phyloP scores from a whole-genome alignment of 441 rosid species.

The Erysimum cheiri region DNA sequence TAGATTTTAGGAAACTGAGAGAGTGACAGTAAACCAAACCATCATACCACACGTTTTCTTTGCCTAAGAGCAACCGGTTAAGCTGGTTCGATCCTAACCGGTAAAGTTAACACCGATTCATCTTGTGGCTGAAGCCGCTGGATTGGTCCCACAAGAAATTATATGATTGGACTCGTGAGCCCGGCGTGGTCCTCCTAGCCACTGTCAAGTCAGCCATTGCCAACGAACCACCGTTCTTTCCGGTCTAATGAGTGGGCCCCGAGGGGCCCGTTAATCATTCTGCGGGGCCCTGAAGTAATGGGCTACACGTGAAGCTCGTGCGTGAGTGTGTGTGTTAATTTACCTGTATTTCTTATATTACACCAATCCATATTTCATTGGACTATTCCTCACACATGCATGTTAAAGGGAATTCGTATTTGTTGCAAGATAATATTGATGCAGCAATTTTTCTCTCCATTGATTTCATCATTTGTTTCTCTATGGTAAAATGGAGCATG shows the following conservation, averaged over 20 bases:
- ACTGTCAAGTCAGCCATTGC: conserved; percentile 52
- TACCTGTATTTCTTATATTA: not conserved
- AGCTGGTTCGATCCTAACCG: conserved; percentile 35
- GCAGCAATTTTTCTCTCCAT: too few relatives aligned
- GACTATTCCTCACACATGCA: conserved; percentile 7
- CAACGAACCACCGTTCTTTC: conserved; percentile 44
- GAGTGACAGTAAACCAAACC: conserved; percentile 26
- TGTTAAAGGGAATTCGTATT: not conserved
- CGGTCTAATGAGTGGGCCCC: conserved; percentile 25
- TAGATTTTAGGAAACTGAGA: conserved; percentile 28
- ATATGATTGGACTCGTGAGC: conserved; percentile 47
- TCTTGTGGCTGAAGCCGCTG: conserved; percentile 41
- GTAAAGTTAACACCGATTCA: conserved; percentile 19
- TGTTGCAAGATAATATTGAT: not conserved
- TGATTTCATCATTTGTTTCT: too few relatives aligned
- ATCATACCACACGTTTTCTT: conserved; percentile 37
- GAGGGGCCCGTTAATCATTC: conserved; percentile 23
- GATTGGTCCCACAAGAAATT: conserved; percentile 34
- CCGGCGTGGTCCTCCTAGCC: conserved; percentile 78
- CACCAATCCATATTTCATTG: conserved; percentile 29
- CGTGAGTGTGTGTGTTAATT: conserved; percentile 9
- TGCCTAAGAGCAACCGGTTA: conserved; percentile 29
- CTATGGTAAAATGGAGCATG: too few relatives aligned
- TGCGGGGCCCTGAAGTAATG: conserved; percentile 13
- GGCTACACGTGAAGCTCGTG: conserved; percentile 43